Percentiles rank a stretch among this genome's conserved stretches.
phyloP scores from a whole-genome alignment of 805 yeast genomes.

The Saccharomycopsis sp. region DNA sequence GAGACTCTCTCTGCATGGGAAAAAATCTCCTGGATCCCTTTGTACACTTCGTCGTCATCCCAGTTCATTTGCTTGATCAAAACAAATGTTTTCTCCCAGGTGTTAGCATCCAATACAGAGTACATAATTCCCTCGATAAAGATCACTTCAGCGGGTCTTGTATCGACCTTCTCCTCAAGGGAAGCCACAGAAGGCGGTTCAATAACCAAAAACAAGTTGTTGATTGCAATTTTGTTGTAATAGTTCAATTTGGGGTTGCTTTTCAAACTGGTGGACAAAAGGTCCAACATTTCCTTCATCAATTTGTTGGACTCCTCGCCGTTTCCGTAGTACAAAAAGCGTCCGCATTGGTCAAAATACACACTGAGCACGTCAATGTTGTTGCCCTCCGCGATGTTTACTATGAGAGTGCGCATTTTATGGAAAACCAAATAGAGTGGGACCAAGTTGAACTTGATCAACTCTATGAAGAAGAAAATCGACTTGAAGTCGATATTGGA shows the following conservation, averaged over 20 bases:
- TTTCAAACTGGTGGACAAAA: slow-evolving; percentile 43
- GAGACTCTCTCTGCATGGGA: slow-evolving; percentile 54
- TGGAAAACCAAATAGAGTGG: slow-evolving; percentile 70
- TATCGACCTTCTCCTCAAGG: slow-evolving; percentile 27
- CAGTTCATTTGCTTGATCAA: slow-evolving; percentile 42
- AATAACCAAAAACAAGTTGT: slow-evolving; percentile 46
- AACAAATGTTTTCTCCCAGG: slow-evolving; percentile 30
- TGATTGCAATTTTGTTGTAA: slow-evolving; percentile 52
- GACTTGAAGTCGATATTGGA: slow-evolving; percentile 42
- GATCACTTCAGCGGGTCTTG: slow-evolving; percentile 37
- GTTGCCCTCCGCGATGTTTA: slow-evolving; percentile 41
- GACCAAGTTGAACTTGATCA: slow-evolving; percentile 67
- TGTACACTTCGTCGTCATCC: slow-evolving; percentile 26
- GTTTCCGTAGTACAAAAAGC: slow-evolving; percentile 42
- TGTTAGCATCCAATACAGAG: slow-evolving; percentile 39
- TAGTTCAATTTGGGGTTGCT: slow-evolving; percentile 43
- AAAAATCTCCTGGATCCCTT: slow-evolving; percentile 35
- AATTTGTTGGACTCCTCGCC: slow-evolving; percentile 48
- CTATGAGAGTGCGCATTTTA: slow-evolving; percentile 55
- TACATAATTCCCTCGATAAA: slow-evolving; percentile 47
- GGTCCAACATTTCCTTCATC: slow-evolving; percentile 55
- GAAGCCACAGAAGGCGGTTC: slow-evolving; percentile 47
- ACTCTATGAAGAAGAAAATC: slow-evolving; percentile 61
- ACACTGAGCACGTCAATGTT: slow-evolving; percentile 64
- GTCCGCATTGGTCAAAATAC: slow-evolving; percentile 71